Conservation (phyloP, 805 yeast genomes). For the Cyberlindnera saturnus region DNA sequence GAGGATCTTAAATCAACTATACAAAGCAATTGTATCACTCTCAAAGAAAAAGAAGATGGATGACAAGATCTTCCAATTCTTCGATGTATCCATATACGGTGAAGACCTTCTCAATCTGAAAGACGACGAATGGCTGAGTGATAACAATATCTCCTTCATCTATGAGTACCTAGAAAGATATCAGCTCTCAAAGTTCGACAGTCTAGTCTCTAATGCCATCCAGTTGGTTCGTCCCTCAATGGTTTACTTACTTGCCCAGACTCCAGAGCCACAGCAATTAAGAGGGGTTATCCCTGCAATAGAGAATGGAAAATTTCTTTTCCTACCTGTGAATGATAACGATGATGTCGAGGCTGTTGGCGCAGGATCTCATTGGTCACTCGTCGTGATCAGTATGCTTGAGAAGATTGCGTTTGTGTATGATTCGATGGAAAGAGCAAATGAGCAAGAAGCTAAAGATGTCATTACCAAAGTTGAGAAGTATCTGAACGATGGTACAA, state of each 20-base stretch:
- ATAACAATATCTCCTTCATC: conserved; percentile 57
- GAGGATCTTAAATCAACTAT: conserved; percentile 9
- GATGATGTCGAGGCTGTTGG: conserved; percentile 52
- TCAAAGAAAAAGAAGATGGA: conserved; percentile 9
- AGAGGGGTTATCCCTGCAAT: conserved; percentile 41
- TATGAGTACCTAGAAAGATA: conserved; percentile 48
- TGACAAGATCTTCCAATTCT: conserved; percentile 37
- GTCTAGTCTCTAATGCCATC: conserved; percentile 27
- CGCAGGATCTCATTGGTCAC: conserved; percentile 76
- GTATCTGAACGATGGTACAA: conserved; percentile 12
- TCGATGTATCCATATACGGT: conserved; percentile 51
- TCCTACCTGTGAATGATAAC: conserved; percentile 64
- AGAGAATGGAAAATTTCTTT: conserved; percentile 42
- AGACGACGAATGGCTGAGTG: conserved; percentile 71
- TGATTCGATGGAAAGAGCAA: conserved; percentile 41
- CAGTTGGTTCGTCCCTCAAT: conserved; percentile 53
- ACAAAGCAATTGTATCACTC: conserved; percentile 10
- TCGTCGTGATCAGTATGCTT: conserved; percentile 45
- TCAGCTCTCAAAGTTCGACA: conserved; percentile 22
- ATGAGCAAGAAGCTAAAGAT: conserved; percentile 17
- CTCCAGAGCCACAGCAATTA: conserved; percentile 38
- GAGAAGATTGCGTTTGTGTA: conserved; percentile 47
- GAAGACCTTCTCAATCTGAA: conserved; percentile 52
- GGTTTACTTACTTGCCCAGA: conserved; percentile 53
- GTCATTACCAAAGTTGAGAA: conserved; percentile 20